Percentiles rank a stretch among this genome's conserved stretches.
phyloP scores from a whole-genome alignment of 192 early-diverging fungal genomes.

The Entomortierella beljakovae region DNA sequence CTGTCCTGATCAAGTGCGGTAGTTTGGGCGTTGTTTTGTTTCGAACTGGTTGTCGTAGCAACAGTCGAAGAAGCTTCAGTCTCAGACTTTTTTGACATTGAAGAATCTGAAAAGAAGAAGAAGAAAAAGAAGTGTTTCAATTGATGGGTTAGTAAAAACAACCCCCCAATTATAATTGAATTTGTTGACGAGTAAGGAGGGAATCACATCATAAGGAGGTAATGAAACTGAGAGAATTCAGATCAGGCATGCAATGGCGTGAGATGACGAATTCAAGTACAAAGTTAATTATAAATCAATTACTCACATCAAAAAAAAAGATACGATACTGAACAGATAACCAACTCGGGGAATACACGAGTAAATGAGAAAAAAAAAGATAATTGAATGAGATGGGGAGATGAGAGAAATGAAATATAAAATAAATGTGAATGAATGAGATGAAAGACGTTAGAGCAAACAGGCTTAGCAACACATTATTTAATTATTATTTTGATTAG shows the following conservation, averaged over 20 bases:
- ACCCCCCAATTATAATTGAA: too few species aligned
- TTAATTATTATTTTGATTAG: too few species aligned
- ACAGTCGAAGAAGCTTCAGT: conserved; percentile 21
- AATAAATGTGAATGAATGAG: not conserved
- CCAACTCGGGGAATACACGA: not conserved
- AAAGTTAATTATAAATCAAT: too few species aligned
- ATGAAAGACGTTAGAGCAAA: not conserved
- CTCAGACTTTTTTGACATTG: conserved; percentile 50
- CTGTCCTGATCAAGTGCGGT: conserved; percentile 27
- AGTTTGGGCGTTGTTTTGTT: conserved; percentile 26
- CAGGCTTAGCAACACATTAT: not conserved
- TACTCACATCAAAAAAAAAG: not conserved
- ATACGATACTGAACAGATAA: not conserved
- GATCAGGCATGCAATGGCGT: not conserved
- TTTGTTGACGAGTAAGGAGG: not conserved
- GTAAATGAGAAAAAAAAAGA: conserved; percentile 2
- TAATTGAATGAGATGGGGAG: not conserved
- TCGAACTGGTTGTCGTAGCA: not conserved
- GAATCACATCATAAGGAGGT: not conserved
- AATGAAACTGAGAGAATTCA: not conserved
- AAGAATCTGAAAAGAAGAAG: not conserved
- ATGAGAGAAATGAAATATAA: not conserved
- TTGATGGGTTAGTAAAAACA: not conserved
- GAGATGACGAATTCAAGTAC: not conserved
- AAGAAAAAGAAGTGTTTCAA: not conserved